A percentile compares a stretch with the other conserved stretches of the same genome.
Evolutionary conservation across 495 filamentous ascomycete genomes (phyloP).

Genomic region (Tuber aestivum): DNA sequence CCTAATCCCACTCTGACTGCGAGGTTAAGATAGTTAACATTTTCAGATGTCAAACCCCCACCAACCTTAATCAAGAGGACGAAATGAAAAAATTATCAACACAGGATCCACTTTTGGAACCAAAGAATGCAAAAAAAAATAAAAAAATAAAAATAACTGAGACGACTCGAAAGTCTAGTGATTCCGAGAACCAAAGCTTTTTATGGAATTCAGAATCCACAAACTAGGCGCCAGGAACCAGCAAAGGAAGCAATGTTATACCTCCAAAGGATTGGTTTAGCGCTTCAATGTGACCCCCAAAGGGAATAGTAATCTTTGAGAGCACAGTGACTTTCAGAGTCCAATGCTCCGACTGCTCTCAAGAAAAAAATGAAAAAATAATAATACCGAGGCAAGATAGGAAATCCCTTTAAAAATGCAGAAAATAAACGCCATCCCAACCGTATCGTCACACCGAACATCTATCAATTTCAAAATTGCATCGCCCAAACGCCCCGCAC

Average conservation of each 20-base stretch:
- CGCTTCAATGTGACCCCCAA: background rate
- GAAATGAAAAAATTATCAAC: background rate
- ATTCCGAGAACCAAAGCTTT: background rate
- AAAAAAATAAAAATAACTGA: background rate
- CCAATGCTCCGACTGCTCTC: background rate
- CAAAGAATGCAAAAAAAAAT: background rate
- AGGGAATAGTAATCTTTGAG: slow-evolving; percentile 4
- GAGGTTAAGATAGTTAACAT: slow-evolving; percentile 2
- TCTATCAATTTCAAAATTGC: slow-evolving; percentile 5
- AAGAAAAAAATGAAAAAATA: background rate
- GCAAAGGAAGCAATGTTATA: background rate
- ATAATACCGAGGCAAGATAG: background rate
- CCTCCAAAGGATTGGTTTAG: background rate
- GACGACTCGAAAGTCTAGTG: background rate
- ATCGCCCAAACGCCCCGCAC: background rate
- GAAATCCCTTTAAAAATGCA: background rate
- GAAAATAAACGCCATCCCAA: slow-evolving; percentile 1
- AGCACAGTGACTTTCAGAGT: background rate
- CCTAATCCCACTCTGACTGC: background rate
- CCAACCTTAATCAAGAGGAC: background rate
- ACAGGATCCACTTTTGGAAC: background rate
- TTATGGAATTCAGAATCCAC: background rate
- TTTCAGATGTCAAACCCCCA: slow-evolving; percentile 7
- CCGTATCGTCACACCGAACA: background rate
- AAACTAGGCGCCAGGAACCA: background rate